A percentile compares a stretch with the other conserved stretches of the same genome.
Conservation (phyloP, 176 grass and related monocot species). For the Pontederia paniculata region DNA sequence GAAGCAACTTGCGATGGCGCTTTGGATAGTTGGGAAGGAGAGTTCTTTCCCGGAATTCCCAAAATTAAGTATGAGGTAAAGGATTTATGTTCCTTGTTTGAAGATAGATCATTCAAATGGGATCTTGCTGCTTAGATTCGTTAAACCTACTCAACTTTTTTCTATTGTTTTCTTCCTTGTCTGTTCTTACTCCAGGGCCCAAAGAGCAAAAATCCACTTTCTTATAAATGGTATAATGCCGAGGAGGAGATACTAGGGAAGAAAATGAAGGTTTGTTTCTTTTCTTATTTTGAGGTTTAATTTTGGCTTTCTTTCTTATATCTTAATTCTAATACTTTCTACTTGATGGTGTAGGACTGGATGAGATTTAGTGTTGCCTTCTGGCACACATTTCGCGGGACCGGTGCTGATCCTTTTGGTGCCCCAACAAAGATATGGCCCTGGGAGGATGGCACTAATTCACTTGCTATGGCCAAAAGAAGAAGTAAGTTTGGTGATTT, state of each 20-base stretch:
- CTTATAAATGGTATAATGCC: conserved; percentile 87
- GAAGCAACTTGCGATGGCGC: conserved; percentile 31
- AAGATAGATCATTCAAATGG: no score
- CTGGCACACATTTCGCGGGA: conserved; percentile 82
- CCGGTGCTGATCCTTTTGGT: conserved; percentile 68
- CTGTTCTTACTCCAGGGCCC: conserved; percentile 39
- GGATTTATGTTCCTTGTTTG: not conserved
- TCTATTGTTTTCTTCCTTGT: no score
- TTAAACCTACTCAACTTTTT: no score
- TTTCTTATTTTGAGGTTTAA: no score
- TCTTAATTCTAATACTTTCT: not conserved
- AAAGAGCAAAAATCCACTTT: conserved; percentile 61
- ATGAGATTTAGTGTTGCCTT: conserved; percentile 78
- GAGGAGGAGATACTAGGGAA: conserved; percentile 90
- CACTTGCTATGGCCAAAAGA: conserved; percentile 76
- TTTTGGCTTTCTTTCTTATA: not conserved
- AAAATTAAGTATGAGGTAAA: conserved; percentile 89
- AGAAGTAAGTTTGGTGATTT: conserved; percentile 42
- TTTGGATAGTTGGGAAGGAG: conserved; percentile 53
- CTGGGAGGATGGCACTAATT: conserved; percentile 89
- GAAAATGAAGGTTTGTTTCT: conserved; percentile 73
- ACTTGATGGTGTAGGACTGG: conserved; percentile 54
- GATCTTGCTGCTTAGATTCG: no score
- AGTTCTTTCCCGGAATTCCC: conserved; percentile 65
- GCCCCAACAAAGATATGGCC: conserved; percentile 80